Percentiles rank a stretch among this genome's conserved stretches.
Conservation (phyloP, 805 yeast genomes). For the Kodamaea laetipori region DNA sequence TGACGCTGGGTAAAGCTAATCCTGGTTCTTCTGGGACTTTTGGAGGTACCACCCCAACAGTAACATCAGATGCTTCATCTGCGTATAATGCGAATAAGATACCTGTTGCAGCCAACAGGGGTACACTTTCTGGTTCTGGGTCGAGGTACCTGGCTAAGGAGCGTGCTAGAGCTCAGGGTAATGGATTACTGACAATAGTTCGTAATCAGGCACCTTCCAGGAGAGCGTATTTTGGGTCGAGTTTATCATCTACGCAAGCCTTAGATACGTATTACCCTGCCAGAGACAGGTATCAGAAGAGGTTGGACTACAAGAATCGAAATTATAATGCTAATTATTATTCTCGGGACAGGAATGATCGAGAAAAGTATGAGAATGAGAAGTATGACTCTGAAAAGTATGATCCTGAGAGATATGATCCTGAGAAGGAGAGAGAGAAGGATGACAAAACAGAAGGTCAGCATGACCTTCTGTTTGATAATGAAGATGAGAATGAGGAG, state of each 20-base stretch:
- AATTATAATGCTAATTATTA: constrained; percentile 11
- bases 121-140: constrained; percentile 24
- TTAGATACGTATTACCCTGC: constrained; percentile 35
- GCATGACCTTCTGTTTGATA: constrained; percentile 5
- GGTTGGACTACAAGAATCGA: constrained; percentile 10
- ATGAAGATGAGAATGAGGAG: constrained; percentile 10
- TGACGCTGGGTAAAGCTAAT: constrained; percentile 1
- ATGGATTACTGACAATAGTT: constrained; percentile 22
- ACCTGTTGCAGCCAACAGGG: constrained; percentile 20
- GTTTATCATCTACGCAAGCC: too few relatives aligned
- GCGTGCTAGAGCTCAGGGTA: constrained; percentile 19
- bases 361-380: constrained; percentile 4
- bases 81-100: constrained; percentile 16
- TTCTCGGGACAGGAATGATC: constrained; percentile 2
- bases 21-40: background rate
- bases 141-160: constrained; percentile 25
- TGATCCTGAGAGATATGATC: constrained; percentile 8
- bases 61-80: background rate
- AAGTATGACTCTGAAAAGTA: constrained; percentile 9
- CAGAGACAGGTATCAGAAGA: constrained; percentile 9
- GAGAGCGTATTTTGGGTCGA: too few relatives aligned
- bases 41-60: background rate
- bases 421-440: constrained; percentile 4
- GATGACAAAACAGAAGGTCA: constrained; percentile 3
- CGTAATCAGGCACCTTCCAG: too few relatives aligned